Evolutionary conservation across 2,329 filamentous ascomycete species (phyloP).

Genomic region (Colletotrichum truncatum): DNA sequence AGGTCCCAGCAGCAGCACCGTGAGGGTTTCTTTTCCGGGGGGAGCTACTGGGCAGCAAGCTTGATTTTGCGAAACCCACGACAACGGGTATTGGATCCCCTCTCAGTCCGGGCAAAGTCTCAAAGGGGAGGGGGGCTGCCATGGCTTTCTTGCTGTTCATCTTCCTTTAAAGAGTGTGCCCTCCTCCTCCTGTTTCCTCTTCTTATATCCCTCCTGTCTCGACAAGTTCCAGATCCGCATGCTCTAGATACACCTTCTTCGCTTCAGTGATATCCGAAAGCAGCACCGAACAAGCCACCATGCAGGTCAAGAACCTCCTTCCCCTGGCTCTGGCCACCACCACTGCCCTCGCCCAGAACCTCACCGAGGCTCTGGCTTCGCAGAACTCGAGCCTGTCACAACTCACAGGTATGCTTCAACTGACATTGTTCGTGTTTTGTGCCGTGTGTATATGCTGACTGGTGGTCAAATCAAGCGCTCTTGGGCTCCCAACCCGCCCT

Average conservation of each 20-base stretch:
- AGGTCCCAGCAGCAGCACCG: neutral
- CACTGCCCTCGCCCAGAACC: constrained; percentile 33
- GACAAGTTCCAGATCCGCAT: neutral
- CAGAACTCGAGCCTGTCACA: constrained; percentile 39
- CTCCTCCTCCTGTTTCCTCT: neutral
- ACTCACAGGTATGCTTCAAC: constrained; percentile 32
- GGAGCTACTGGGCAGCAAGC: constrained; percentile 7
- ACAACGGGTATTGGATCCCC: constrained; percentile 4
- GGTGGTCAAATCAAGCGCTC: no score
- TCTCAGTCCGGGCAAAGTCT: neutral
- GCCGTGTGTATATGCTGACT: no score
- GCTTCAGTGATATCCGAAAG: neutral
- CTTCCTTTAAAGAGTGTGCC: constrained; percentile 19
- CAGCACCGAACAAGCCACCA: neutral
- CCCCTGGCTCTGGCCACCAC: constrained; percentile 33
- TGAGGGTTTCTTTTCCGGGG: neutral
- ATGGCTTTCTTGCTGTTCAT: neutral
- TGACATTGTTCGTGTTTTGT: neutral
- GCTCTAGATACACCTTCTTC: neutral
- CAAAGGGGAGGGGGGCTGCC: neutral
- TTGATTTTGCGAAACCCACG: constrained; percentile 8
- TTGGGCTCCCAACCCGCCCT: constrained; percentile 32
- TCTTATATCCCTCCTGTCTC: neutral
- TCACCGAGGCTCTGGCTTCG: constrained; percentile 35
- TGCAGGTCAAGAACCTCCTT: constrained; percentile 28